Base-by-base conservation (phyloP, 768 basidiomycete genomes). In the Dendrothele bispora region DNA sequence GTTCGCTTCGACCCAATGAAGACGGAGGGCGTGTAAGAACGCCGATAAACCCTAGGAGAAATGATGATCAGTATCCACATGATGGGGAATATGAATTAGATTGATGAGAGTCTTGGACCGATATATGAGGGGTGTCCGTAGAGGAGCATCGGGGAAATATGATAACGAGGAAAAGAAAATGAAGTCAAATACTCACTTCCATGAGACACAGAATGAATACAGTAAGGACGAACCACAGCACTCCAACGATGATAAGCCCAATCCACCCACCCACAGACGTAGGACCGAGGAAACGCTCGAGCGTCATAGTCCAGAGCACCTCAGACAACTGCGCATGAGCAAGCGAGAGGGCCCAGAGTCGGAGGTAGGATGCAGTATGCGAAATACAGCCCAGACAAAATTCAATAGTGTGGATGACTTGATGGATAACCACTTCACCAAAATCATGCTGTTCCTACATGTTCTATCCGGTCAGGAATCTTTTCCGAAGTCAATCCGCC, bases 361-460 rank as follows among this genome's bases (percentile, higher is more conserved):
- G 88, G 39, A 93, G 80, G 67, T 91, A 91, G 14, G 89, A 92
- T 11, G 91, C 91, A 1, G 95, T 98, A 67, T 98, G 95, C 54
- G 95, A 98, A 60, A 98, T 98, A 67, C 95, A 98, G 6, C 95
- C 97, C 27, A 99, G 83, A 64, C 97, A 99, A 70, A 98, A 99
- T 71, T 99, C 97, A 68, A 99, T 98, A 21, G 94, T 95, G 69
- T 98, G 97, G 61, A 99, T 99, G 52, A 97, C 76, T 67, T 99
- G 97, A 69, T 99, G 95, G 50, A 98, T 90, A 20, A 97, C 82
- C 49, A 97, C 82, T 67, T 99, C 97, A 61, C 93, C 75, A 67
- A 98, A 91, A 61, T 97, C 93, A 64, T 95, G 91, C 39, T 89
- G 77, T 70, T 93, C 83, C 80, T 86, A 61, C 15, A 15, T n/a